Base-by-base conservation (phyloP, 331 rosid genomes). In the Pyracantha coccinea region DNA sequence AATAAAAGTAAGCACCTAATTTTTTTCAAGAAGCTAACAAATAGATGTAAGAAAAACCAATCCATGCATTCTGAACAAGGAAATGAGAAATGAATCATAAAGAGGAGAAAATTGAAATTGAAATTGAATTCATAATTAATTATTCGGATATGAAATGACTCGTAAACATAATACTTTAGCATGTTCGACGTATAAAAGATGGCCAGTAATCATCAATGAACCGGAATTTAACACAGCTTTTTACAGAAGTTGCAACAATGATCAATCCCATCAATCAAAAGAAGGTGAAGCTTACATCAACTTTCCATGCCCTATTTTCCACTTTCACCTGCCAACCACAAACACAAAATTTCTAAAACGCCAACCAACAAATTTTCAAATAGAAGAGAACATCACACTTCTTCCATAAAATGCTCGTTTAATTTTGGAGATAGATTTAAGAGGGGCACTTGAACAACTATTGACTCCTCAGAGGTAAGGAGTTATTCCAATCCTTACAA, bases 291-390 rank as follows among this genome's bases (percentile, higher is more conserved):
- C 98, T 89, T 86, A 91, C 97, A 80, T 94, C 96, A 78, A 94
- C 93, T 90, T 90, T 94, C 97, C 98, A 94, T 15, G 88, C 81
- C 85, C 83, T 88, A 32, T 94, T 90, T 77, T 91, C 96, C 86
- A 91, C 95, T 88, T 91, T 91, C 85, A 91, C 98, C 96, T 93
- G 91, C 83, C 81, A 82, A 10, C 60, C 44, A 35, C 21, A 86
- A 81, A 58, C 45, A 45, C 52, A 15, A 55, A 55, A 31, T 4
- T 76, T 50, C 41, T 62, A 25, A 75, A 5, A 69, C 21, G 2
- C 64, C 66, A 70, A 12, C 2, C 33, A 24, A 62, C 27, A 31
- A 72, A 64, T 53, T 54, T 77, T 20, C 38, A 77, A 69, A 2
- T 19, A 33, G 20, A 74, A 25, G 59, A 31, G 58, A 64, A 32